Conservation (phyloP, 352 stramenopile species). For the Paralagenidium karlingii region DNA sequence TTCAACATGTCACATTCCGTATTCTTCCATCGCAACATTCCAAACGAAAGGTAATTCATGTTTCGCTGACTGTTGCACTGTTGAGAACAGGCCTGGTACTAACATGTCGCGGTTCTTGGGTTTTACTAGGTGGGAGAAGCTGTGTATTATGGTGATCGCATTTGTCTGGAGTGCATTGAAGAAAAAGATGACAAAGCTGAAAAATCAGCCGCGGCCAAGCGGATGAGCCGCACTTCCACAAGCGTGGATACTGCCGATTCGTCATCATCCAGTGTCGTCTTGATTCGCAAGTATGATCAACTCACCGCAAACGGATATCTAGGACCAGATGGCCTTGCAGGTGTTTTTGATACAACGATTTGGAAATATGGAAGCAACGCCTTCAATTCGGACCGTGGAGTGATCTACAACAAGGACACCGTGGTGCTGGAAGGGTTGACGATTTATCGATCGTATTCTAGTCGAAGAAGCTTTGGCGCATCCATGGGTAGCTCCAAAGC, state of each 20-base stretch:
- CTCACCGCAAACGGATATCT: conserved; percentile 67
- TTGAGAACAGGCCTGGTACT: no score
- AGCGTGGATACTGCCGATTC: conserved; percentile 1
- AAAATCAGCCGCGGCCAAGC: no score
- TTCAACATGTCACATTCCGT: conserved; percentile 60
- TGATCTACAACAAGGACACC: conserved; percentile 61
- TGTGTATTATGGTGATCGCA: conserved; percentile 68
- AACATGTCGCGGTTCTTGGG: no score
- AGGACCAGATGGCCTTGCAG: conserved; percentile 58
- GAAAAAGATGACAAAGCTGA: no score
- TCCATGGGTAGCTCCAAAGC: conserved; percentile 9
- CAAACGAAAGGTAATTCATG: no score
- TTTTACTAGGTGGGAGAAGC: conserved; percentile 38
- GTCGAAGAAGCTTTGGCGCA: conserved; percentile 27
- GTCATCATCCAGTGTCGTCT: no score
- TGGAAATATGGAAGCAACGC: conserved; percentile 73
- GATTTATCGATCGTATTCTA: conserved; percentile 66
- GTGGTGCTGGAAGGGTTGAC: conserved; percentile 74
- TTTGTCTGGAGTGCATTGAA: conserved; percentile 59
- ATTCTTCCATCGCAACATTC: conserved; percentile 55
- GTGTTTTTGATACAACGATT: conserved; percentile 68
- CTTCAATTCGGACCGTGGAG: conserved; percentile 71
- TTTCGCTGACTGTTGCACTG: no score
- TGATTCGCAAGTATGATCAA: conserved; percentile 70
- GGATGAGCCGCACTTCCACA: not conserved